Conservation (phyloP, 345 rosid genomes). For the Boechera retrofracta region DNA sequence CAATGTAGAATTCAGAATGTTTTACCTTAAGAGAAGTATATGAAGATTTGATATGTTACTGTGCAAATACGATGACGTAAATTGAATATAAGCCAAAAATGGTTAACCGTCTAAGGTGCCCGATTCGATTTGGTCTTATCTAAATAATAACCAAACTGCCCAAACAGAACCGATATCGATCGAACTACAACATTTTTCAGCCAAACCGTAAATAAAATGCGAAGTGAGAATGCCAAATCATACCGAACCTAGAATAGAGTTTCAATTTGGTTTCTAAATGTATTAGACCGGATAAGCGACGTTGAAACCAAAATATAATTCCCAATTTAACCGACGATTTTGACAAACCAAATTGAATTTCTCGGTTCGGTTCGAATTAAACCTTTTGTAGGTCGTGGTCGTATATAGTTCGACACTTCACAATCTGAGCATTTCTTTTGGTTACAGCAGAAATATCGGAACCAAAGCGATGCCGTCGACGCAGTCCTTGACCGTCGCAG, state of each 20-base stretch:
- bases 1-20: conserved; percentile 23
- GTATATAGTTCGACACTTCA: not conserved
- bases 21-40: not conserved
- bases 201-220: not conserved
- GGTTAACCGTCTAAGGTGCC: not conserved
- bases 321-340: not conserved
- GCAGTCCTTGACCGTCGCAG: conserved; percentile 48
- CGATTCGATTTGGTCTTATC: not conserved
- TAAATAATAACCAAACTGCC: not conserved
- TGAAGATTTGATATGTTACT: not conserved
- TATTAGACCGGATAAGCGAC: not conserved
- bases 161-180: not conserved
- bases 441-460: conserved; percentile 18
- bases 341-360: not conserved
- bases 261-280: not conserved
- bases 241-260: not conserved
- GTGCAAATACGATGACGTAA: not conserved
- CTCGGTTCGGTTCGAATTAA: conserved; percentile 10
- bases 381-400: conserved; percentile 24
- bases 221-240: not conserved
- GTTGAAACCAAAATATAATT: not conserved
- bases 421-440: not conserved
- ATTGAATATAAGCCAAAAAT: not conserved
- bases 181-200: not conserved
- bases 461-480: conserved; percentile 48